A percentile compares a stretch with the other conserved stretches of the same genome.
Evolutionary conservation across 352 stramenopile species (phyloP).

Genomic region (Pythium dissotocum): DNA sequence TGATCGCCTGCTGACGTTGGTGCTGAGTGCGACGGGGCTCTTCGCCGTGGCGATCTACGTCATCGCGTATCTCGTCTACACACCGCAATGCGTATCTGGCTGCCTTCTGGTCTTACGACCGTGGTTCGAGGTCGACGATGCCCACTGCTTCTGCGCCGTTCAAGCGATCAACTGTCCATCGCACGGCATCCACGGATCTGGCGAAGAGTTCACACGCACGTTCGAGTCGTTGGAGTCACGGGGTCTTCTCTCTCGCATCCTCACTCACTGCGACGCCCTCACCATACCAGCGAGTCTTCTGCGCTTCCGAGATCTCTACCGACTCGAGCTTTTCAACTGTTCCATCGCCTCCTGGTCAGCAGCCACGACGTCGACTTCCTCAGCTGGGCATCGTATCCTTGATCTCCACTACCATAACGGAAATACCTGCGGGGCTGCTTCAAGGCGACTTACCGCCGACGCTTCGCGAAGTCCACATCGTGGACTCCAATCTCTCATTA

Average conservation of each 20-base stretch:
- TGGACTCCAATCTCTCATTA: not conserved
- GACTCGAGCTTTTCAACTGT: slow-evolving; percentile 8
- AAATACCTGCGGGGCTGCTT: not conserved
- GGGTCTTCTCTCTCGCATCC: not conserved
- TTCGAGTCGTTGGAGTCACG: not conserved
- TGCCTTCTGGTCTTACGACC: slow-evolving; percentile 5
- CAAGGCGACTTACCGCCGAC: not conserved
- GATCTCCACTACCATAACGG: not conserved
- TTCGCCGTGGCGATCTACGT: not conserved
- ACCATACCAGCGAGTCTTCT: not conserved
- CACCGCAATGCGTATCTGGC: not conserved
- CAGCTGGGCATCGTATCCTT: slow-evolving; percentile 3
- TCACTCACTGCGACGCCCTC: slow-evolving; percentile 7
- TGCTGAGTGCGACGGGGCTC: not conserved
- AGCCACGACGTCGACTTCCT: not conserved
- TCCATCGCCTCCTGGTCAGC: not conserved
- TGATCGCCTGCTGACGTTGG: not conserved
- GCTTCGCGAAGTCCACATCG: slow-evolving; percentile 3
- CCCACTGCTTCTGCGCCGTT: slow-evolving; percentile 10
- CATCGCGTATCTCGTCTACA: slow-evolving; percentile 2
- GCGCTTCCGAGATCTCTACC: not conserved
- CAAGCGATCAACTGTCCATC: slow-evolving; percentile 15
- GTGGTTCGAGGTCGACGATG: slow-evolving; percentile 6
- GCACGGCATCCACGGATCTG: not conserved
- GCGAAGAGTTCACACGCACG: not conserved